phyloP scores from a whole-genome alignment of 169 alveolate genomes.

The Plasmodium cynomolgi region DNA sequence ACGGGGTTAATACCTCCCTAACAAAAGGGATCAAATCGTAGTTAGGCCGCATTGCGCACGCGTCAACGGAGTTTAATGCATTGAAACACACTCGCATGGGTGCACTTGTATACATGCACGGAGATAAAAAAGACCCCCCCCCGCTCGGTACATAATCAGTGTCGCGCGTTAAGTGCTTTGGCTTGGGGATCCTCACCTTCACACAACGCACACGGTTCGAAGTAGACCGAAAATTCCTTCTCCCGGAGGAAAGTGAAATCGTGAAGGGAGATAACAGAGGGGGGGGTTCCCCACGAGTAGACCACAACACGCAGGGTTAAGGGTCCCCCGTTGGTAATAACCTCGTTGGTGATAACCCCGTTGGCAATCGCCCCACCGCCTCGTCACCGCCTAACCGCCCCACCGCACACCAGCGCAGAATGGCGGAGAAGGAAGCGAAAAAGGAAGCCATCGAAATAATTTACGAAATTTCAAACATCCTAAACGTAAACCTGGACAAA shows the following conservation, averaged over 20 bases:
- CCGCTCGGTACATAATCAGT: background rate
- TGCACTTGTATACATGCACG: background rate
- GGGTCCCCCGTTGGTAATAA: background rate
- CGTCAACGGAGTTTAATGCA: background rate
- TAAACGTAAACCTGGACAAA: conserved; percentile 81
- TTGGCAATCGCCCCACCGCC: background rate
- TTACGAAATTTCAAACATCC: conserved; percentile 78
- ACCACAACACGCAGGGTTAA: background rate
- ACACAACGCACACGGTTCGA: background rate
- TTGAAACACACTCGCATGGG: background rate
- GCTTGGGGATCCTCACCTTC: background rate
- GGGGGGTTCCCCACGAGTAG: background rate
- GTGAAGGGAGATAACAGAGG: background rate
- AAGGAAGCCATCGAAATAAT: conserved; percentile 79
- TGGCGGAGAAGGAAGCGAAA: conserved; percentile 75
- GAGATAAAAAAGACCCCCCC: background rate
- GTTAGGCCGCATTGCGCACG: background rate
- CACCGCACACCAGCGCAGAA: background rate
- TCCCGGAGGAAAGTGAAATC: background rate
- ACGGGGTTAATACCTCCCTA: background rate
- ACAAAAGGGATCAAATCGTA: background rate
- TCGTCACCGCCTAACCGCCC: background rate
- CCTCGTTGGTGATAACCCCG: background rate
- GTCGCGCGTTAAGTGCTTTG: background rate
- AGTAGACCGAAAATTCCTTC: background rate